These are phyloP conservation scores for Scheffersomyces segobiensis DNA, from an alignment of 1,139 yeast genomes.

Conservation along the genomic window DNA sequence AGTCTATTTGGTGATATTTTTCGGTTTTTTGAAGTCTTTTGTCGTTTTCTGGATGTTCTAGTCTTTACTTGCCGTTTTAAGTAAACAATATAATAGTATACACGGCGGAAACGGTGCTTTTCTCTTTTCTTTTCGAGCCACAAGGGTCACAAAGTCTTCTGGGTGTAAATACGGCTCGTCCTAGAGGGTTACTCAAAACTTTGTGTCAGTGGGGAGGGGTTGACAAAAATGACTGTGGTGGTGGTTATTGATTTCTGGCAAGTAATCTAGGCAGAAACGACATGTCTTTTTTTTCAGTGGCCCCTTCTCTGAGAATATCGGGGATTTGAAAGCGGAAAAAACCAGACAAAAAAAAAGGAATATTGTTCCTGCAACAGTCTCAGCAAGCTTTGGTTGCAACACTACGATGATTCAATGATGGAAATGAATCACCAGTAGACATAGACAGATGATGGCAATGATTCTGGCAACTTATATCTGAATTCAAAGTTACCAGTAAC, in stretches of 20 bases:
- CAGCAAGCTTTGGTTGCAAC: not conserved
- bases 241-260: not conserved
- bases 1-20: not conserved
- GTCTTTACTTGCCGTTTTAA: not conserved
- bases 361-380: not conserved
- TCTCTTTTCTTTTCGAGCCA: not conserved
- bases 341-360: not conserved
- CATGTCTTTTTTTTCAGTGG: not conserved
- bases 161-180: not conserved
- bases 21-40: not conserved
- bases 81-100: not conserved
- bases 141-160: not conserved
- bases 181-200: not conserved
- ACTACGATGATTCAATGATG: not conserved
- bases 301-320: not conserved
- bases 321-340: not conserved
- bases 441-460: too few relatives aligned
- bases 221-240: not conserved
- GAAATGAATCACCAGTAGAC: not conserved
- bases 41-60: not conserved
- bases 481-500: too few relatives aligned
- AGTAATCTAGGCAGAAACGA: constrained; percentile 1
- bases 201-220: not conserved
- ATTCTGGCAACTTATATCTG: too few relatives aligned
- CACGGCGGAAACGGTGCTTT: not conserved